Percentiles rank a stretch among this genome's conserved stretches.
These are phyloP conservation scores for Rhododendron mucronatum DNA, from an alignment of 148 eudicot genomes.

Conservation along the genomic window DNA sequence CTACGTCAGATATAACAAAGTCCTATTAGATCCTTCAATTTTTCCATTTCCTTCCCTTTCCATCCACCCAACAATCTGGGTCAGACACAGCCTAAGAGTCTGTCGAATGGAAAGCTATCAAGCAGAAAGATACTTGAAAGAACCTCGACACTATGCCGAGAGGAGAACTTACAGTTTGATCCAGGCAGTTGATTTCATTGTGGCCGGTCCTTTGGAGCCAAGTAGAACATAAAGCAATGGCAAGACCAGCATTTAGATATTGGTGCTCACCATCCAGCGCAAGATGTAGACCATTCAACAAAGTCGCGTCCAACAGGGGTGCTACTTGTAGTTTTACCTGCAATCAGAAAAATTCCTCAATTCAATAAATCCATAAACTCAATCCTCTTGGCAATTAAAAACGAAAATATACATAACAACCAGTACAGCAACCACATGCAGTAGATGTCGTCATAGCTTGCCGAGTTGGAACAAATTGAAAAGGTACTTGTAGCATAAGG, in stretches of 20 bases:
- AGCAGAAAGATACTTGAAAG: not conserved
- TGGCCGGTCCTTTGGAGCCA: conserved; percentile 88
- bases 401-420: not conserved
- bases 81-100: not conserved
- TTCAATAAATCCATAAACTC: not conserved
- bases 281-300: conserved; percentile 59
- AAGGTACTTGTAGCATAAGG: conserved; percentile 2
- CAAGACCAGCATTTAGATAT: conserved; percentile 88
- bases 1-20: not conserved
- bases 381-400: not conserved
- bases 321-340: conserved; percentile 80
- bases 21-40: not conserved
- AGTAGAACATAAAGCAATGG: conserved; percentile 77
- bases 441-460: not conserved
- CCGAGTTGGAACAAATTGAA: not conserved
- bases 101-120: not conserved
- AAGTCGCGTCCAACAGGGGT: conserved; percentile 47
- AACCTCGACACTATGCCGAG: not conserved
- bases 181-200: conserved; percentile 40
- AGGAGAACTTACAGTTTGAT: conserved; percentile 44
- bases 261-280: conserved; percentile 94
- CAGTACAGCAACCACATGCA: not conserved
- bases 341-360: conserved; percentile 13
- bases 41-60: not conserved
- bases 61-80: not conserved